Base-by-base conservation (phyloP, 352 stramenopile species). In the Phytophthora vignae region DNA sequence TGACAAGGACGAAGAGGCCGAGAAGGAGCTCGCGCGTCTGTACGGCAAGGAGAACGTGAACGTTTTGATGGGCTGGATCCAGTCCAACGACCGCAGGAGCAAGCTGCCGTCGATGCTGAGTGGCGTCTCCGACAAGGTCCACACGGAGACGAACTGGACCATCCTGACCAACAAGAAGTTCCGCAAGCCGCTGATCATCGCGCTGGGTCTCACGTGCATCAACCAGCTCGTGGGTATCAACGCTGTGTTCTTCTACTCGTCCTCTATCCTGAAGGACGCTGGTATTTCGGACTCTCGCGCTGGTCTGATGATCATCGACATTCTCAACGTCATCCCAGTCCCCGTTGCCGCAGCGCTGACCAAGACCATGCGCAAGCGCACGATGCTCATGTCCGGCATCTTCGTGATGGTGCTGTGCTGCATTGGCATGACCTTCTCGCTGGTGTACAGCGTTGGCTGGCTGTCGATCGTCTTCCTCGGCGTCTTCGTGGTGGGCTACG, bases 211-310 rank as follows among this genome's bases (percentile, higher is more conserved):
- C 11, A 76, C 74, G 0, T 76, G 76, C n/a, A 71, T 77, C n/a
- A 82, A 89, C 61, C 84, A 90, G 60, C 75, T 92, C 46, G 84
- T 82, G 7, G 84, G 82, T 17, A 85, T 92, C 67, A 92, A 87
- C 59, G 82, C 81, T 21, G 79, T 90, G 17, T 90, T 90, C 70
- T 83, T 84, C 66, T 91, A 91, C 69, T 90, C 82, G 59, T 87
- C 77, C n/a, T 75, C 69, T 4, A 80, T 91, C 29, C 82, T 91
- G 48, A 87, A 76, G 27, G 71, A 81, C 31, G 81, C 81, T 7
- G 84, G 84, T 0, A 78, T 91, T 56, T 44, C 53, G 2, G 82
- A 91, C 58, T 73, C 74, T 15, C 84, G 84, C 22, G 31, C 78
- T 7, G 84, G 82, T 12, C 83, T 76, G n/a, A 61, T 88, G 36